Evolutionary conservation across 2,329 filamentous ascomycete species (phyloP), one percentile per base, ranked within the genome.

Genomic region (Zelopaecilomyces penicillatus): DNA sequence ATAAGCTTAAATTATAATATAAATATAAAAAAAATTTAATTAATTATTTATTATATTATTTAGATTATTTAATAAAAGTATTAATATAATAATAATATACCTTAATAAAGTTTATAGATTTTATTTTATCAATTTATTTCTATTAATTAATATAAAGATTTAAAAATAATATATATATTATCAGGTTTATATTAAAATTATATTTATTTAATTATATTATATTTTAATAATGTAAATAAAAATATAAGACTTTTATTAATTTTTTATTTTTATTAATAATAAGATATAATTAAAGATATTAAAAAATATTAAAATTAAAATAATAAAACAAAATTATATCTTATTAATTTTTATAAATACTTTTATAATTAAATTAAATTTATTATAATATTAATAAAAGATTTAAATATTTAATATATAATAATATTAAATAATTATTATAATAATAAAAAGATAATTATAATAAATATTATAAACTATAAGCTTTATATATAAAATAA

Each of bases 401-500:
- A 26, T 29, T 33, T 38, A 12, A 3, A 34, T n/a, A 8, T 34
- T 34, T 34, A 8, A 34, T 34, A 34, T 8, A 34, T 8, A 7
- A 8, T 34, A 34, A 28, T 37, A 46, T 42, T 42, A 37, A 26
- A 42, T 46, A 5, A 28, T 39, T 39, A 29, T 9, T 6, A 8
- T 27, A 39, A 28, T 34, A 34, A 34, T 8, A 34, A 34, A 34
- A n/a, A 39, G 12, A 29, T 29, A 6, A 6, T 30, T 28, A 28
- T 30, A 39, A 5, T 39, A 27, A 6, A 26, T 28, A 28, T 7
- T 28, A 30, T 19, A 34, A 32, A 43, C 19, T 31, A 44, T n/a
- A n/a, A n/a, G n/a, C n/a, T 8, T 34, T 34, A 34, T 8, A 34
- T n/a, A n/a, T n/a, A n/a, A n/a, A n/a, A n/a, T n/a, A n/a, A n/a